Evolutionary conservation across 495 filamentous ascomycete genomes (phyloP), one percentile per base, ranked within the genome.

Genomic region (Penicillium ucsense): DNA sequence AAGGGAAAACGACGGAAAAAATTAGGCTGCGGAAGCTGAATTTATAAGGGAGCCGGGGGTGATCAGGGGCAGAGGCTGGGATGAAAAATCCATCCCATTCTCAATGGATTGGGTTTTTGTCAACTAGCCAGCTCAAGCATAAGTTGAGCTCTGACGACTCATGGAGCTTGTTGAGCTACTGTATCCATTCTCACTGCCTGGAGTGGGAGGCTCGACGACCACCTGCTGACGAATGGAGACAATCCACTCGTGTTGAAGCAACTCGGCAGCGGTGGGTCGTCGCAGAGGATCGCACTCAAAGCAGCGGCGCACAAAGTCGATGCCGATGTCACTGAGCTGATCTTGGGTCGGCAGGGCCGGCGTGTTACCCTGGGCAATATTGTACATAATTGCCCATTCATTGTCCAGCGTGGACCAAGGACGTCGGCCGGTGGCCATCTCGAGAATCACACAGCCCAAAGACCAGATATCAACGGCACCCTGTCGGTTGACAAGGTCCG

Each of bases 321-420:
- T 84, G 4, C 92, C 92, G 48, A 79, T 52, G 2, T 83, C 78
- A 57, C 84, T 89, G 50, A 98, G 77, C 61, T 97, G 91, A 42
- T 97, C 92, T 3, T 73, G 65, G 3, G 74, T 69, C 9, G 92
- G 92, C 31, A 97, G 72, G 51, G 86, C 82, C 3, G 92, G 92
- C 46, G 87, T 83, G 53, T 96, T 94, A 45, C 92, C 92, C 57
- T 94, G 89, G 3, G 92, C 92, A 52, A 98, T 98, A 66, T 97
- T 96, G 79, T 95, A 98, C 92, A 98, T 98, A 69, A 98, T 97
- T 33, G 92, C 92, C 91, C 92, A 98, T 64, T 98, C 92, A 63
- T 98, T 98, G 69, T 98, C 92, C 5, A 97, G 78, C 51, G 82
- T 85, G n/a, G 90, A 90, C 92, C 92, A 98, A 12, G 92, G 92